Conservation (phyloP, 129 eudicot species). For the Pulicaria dysenterica region DNA sequence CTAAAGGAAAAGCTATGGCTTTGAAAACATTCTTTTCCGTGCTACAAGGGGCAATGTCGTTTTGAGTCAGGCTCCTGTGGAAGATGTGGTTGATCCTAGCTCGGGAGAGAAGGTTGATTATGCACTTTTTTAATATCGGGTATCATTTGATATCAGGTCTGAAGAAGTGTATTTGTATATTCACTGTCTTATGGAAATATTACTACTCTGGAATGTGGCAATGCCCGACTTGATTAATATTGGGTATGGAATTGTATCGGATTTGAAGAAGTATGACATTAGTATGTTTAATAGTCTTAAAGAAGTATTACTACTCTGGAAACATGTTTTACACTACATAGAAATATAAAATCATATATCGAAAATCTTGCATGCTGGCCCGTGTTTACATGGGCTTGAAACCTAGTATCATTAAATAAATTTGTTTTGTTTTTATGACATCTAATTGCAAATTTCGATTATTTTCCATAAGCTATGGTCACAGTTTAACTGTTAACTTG, state of each 20-base stretch:
- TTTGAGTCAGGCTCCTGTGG: conserved; percentile 65
- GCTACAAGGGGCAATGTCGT: conserved; percentile 95
- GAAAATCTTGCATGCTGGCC: too few relatives aligned
- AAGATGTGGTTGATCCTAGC: conserved; percentile 76
- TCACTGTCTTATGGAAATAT: too few relatives aligned
- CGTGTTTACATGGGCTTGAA: too few relatives aligned
- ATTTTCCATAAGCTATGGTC: too few relatives aligned
- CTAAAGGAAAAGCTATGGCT: conserved; percentile 84
- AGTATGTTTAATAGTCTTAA: background rate
- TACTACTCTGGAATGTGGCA: background rate
- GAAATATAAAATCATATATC: too few relatives aligned
- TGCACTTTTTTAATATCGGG: conserved; percentile 8
- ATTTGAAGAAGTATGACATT: background rate
- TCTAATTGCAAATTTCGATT: too few relatives aligned
- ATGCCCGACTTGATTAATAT: background rate
- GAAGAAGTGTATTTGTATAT: too few relatives aligned
- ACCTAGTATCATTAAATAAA: too few relatives aligned
- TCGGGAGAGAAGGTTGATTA: conserved; percentile 78
- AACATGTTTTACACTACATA: too few relatives aligned
- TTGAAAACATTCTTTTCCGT: conserved; percentile 90
- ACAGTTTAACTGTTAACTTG: too few relatives aligned
- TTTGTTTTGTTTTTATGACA: too few relatives aligned
- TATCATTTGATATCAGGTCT: background rate
- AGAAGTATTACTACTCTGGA: background rate
- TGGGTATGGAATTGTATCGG: background rate